phyloP scores from a whole-genome alignment of 78 protist species.

The slime mould (Dictyostelium discoideum) region DNA sequence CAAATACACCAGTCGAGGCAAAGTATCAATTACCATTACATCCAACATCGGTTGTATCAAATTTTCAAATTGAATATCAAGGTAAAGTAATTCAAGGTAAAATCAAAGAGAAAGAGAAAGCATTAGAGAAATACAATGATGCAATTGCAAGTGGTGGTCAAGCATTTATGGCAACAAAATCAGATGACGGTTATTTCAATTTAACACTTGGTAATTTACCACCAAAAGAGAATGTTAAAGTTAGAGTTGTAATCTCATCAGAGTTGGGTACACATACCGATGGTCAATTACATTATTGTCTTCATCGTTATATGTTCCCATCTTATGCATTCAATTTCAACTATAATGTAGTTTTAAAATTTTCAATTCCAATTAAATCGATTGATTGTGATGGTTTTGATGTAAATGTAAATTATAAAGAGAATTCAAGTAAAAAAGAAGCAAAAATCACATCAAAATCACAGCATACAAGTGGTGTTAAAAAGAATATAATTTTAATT shows the following conservation, averaged over 20 bases:
- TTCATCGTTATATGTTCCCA: constrained; percentile 40
- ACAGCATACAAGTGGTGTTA: not conserved
- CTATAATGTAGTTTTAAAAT: not conserved
- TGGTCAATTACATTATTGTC: not conserved
- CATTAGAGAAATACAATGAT: constrained; percentile 12
- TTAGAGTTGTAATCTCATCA: constrained; percentile 73
- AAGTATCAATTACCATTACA: constrained; percentile 24
- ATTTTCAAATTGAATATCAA: constrained; percentile 18
- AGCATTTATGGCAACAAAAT: constrained; percentile 33
- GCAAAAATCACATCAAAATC: not conserved
- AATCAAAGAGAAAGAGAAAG: constrained; percentile 38
- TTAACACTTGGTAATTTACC: constrained; percentile 87
- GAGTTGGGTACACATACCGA: constrained; percentile 63
- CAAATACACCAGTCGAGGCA: not conserved
- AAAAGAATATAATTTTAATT: not conserved
- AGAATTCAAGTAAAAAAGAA: not conserved
- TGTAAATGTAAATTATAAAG: not conserved
- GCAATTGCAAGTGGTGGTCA: constrained; percentile 59
- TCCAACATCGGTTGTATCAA: not conserved
- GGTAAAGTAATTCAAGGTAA: not conserved
- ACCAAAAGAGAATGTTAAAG: constrained; percentile 5
- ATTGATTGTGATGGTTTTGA: not conserved
- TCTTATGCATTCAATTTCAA: not conserved
- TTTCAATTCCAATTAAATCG: not conserved
- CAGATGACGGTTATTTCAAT: not conserved